Base-by-base conservation (phyloP, 306 rosid species). In the Pachyrhizus erosus region DNA sequence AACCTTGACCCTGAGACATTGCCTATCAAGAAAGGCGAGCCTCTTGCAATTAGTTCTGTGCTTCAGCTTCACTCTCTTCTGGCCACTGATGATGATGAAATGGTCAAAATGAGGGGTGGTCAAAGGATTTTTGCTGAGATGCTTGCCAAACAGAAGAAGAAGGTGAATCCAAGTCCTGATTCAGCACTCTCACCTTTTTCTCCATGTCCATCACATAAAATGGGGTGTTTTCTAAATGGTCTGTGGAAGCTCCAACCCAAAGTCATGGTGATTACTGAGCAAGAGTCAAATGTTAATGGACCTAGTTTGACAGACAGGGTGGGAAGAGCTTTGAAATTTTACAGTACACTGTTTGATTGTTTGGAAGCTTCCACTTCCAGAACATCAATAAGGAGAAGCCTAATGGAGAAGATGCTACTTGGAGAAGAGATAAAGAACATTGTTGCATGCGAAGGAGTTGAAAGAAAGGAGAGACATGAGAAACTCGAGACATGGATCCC, bases 371-470 rank as follows among this genome's bases (percentile, higher is more conserved):
- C 88, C 2, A 84, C 83, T 15, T 33, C 92, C 0, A 78, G 87
- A 78, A 65, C 85, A 12, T 58, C 79, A 1, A 31, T 77, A 12
- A 86, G 88, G 20, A 66, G 91, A 45, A 89, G 80, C 26, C 71
- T 83, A 70, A 46, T 93, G 23, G 98, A 93, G 88, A 91, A 86
- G 82, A 83, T 85, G 94, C 72, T 93, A 7, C 78, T 91, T 11
- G 97, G 94, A 18, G 91, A 91, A 73, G 90, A 93, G 77, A 90
- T 93, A 2, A 91, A 83, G 61, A 93, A 87, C 86, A 93, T 91
- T 68, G 61, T 93, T 57, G 89, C 97, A 15, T 91, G 94, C 64
- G 98, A 91, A 67, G 96, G 97, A 20, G 55, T 33, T 5, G 89
- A 91, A 37, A 88, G 96, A 78, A 91, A 74, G 20, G 92, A 91